Base-by-base conservation (phyloP, 1,284 basidiomycete species). In the Dichomitus squalens region DNA sequence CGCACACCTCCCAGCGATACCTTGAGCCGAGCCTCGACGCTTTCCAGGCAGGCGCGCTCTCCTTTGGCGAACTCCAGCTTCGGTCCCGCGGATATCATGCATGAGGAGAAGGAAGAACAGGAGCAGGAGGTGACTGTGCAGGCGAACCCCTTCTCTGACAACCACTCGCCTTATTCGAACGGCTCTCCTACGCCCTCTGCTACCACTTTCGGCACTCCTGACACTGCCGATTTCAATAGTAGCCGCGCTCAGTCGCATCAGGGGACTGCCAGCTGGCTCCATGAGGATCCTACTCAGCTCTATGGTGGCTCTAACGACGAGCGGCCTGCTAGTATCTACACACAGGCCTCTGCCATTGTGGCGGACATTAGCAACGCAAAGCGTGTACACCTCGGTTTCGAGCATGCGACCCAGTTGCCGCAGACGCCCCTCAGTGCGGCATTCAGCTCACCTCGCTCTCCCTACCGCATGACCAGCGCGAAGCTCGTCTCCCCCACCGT, bases 31-130 rank as follows among this genome's bases (percentile, higher is more conserved):
- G 69, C 71, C 27, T 73, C 69, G 50, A 66, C 73, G 18, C 71
- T 70, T 9, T 53, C 57, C 76, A 60, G 40, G 55, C 64, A 80
- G 3, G 69, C 79, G 34, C 80, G 80, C 35, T 90, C 87, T 0
- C 90, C 90, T 20, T 76, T 92, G 44, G 88, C 89, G 14, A 76
- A 82, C 3, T 80, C 81, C 5, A 88, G 88, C 18, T 92, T 91
- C 67, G 86, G 84, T n/a, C 88, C 89, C 0, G 73, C 77, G 39
- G 90, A 90, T 66, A 70, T 87, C 23, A 69, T 83, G 29, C 76
- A 70, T 8, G 87, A 88, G 66, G 69, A 64, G 2, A 81, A 84
- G 12, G 81, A 84, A 59, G 73, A 73, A 29, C 59, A 76, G 68
- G 71, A 73, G 33, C 59, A 76, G 68, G 71, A 71, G 7, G 31